Base-by-base conservation (phyloP, 805 yeast species). In the Teunomyces panamensis region DNA sequence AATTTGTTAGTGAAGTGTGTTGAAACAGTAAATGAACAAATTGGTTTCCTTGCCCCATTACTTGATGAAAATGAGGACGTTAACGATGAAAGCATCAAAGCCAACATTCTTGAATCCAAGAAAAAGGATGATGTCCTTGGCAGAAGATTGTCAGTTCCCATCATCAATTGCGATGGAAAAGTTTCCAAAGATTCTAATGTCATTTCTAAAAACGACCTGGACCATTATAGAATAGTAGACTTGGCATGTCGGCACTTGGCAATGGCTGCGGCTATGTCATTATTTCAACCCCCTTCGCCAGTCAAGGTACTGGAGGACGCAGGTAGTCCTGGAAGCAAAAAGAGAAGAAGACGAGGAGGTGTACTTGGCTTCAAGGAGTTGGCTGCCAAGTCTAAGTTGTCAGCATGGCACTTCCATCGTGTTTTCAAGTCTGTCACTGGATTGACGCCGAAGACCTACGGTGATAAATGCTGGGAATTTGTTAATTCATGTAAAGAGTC, bases 391-490 rank as follows among this genome's bases (percentile, higher is more conserved):
- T 84, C 90, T 8, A 85, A 85, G 55, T 75, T 89, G 49, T 80
- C 89, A 9, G 94, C 96, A 24, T 89, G 96, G 96, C 96, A 89
- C 66, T 89, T 89, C 67, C 96, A 89, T 71, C 74, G 96, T 44
- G 96, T 89, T 20, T 89, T 89, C 74, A 85, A 89, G 65, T 79
- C 84, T 47, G 87, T 89, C 51, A 87, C 95, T 4, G 92, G 95
- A 2, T 76, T 88, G 49, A 89, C 96, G 1, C 96, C 96, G 20
- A 87, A 89, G 70, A 85, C 88, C 5, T 89, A 89, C 58, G 96
- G 96, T 44, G 96, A 89, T 60, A 82, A 83, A 52, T 87, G 96
- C 61, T 84, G 81, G 74, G 84, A 80, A 52, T 81, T 41, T 13
- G 36, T 46, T 16, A 49, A 50, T 36, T 56, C 55, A 36, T 56